Percentiles rank a stretch among this genome's conserved stretches.
These are phyloP conservation scores for Graphilbum sp. DNA, from an alignment of 2,329 filamentous ascomycete genomes.

Conservation along the genomic window DNA sequence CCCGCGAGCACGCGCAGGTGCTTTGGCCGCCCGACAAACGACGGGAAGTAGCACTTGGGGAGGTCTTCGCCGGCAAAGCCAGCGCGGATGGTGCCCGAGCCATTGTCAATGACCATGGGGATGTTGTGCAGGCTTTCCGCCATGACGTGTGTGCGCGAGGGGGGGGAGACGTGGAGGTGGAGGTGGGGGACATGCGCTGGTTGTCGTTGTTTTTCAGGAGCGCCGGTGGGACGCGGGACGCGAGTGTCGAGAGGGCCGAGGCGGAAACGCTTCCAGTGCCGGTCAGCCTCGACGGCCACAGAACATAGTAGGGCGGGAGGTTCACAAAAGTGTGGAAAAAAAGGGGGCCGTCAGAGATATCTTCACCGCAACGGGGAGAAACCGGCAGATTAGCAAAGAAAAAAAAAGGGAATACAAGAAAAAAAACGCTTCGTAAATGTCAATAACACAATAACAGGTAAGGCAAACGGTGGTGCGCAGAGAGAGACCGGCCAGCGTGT, in stretches of 20 bases:
- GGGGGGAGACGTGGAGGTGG: too few species aligned
- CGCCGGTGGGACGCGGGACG: neutral
- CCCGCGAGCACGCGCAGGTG: conserved; percentile 91
- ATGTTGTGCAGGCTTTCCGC: conserved; percentile 73
- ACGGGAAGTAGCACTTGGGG: conserved; percentile 94
- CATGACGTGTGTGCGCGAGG: conserved; percentile 19
- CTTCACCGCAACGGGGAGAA: too few species aligned
- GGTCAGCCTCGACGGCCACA: conserved; percentile 6
- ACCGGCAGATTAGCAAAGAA: too few species aligned
- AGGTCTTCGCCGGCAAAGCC: conserved; percentile 93
- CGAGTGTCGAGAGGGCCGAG: neutral
- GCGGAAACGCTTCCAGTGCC: neutral
- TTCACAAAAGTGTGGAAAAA: neutral
- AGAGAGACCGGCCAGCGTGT: too few species aligned
- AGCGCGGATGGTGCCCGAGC: conserved; percentile 90
- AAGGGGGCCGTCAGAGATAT: neutral
- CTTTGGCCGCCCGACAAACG: conserved; percentile 91
- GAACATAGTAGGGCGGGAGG: conserved; percentile 3
- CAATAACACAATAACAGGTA: too few species aligned
- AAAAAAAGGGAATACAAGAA: too few species aligned
- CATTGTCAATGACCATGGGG: conserved; percentile 97
- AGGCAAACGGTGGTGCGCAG: too few species aligned
- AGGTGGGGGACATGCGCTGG: too few species aligned
- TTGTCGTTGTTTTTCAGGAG: too few species aligned
- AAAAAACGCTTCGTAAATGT: too few species aligned